These are phyloP conservation scores for Lactarius pseudohatsudake DNA, from an alignment of 768 basidiomycete genomes.

Conservation along the genomic window DNA sequence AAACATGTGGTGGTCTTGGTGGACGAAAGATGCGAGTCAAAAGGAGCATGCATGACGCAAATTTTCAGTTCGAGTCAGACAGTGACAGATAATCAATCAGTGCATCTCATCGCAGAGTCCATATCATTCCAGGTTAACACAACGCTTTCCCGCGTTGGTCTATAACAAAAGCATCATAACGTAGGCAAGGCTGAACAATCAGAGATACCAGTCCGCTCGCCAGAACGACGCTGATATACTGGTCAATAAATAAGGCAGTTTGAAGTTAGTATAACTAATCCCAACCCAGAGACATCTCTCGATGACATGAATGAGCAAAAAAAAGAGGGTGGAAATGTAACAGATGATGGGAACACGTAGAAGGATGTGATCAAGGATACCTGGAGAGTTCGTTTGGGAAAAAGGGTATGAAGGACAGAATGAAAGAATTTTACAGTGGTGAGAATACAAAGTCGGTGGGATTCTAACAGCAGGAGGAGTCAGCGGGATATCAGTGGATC, in stretches of 20 bases:
- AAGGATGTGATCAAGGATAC: neutral
- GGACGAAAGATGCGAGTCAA: slow-evolving; percentile 7
- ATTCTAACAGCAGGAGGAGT: neutral
- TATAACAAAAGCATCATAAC: slow-evolving; percentile 3
- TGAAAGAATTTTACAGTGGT: slow-evolving; percentile 19
- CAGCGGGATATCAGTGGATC: neutral
- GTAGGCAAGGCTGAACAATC: neutral
- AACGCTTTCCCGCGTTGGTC: neutral
- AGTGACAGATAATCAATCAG: neutral
- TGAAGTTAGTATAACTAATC: slow-evolving; percentile 6
- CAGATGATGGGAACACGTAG: neutral
- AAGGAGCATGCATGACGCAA: neutral
- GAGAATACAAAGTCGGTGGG: slow-evolving; percentile 14
- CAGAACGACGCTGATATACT: slow-evolving; percentile 13
- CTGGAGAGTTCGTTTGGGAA: neutral
- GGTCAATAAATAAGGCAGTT: slow-evolving; percentile 6
- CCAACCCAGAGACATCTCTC: slow-evolving; percentile 7
- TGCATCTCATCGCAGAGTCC: neutral
- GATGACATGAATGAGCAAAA: neutral
- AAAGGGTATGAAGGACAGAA: neutral
- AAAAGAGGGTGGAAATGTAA: neutral
- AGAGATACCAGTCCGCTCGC: slow-evolving; percentile 12
- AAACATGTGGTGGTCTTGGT: slow-evolving; percentile 9
- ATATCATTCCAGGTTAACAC: neutral
- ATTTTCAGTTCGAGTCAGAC: slow-evolving; percentile 2